phyloP scores from a whole-genome alignment of 164 flowering plant genomes.

The Liquidambar formosana region DNA sequence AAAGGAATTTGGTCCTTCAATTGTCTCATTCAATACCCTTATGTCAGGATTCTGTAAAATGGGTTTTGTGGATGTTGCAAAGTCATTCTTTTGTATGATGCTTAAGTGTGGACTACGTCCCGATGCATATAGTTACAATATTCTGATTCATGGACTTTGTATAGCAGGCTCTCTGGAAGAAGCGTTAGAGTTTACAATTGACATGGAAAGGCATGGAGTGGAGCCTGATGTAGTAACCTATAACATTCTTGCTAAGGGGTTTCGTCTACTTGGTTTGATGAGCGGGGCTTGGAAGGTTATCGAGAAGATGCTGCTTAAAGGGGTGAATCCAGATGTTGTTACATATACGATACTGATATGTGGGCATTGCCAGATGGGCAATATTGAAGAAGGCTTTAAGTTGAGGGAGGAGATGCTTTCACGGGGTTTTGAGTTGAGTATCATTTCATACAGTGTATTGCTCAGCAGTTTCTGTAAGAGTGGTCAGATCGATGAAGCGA shows the following conservation, averaged over 20 bases:
- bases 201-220: constrained; percentile 65
- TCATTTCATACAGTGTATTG: constrained; percentile 45
- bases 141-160: constrained; percentile 75
- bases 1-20: constrained; percentile 36
- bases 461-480: constrained; percentile 60
- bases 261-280: constrained; percentile 45
- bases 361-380: constrained; percentile 57
- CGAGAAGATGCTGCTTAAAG: constrained; percentile 42
- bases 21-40: constrained; percentile 58
- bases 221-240: constrained; percentile 68
- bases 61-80: constrained; percentile 58
- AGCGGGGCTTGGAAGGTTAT: constrained; percentile 41
- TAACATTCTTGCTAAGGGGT: constrained; percentile 62
- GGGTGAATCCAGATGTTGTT: constrained; percentile 41
- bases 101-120: constrained; percentile 60
- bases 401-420: constrained; percentile 52
- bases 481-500: constrained; percentile 49
- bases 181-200: constrained; percentile 48
- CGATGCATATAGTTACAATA: constrained; percentile 68
- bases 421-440: constrained; percentile 42
- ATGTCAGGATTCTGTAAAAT: constrained; percentile 61
- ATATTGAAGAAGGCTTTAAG: constrained; percentile 48
- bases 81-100: constrained; percentile 66
- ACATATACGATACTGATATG: constrained; percentile 54
- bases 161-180: constrained; percentile 63